Evolutionary conservation across 768 basidiomycete genomes (phyloP), one percentile per base, ranked within the genome.

Genomic region (Termitomyces sp.): DNA sequence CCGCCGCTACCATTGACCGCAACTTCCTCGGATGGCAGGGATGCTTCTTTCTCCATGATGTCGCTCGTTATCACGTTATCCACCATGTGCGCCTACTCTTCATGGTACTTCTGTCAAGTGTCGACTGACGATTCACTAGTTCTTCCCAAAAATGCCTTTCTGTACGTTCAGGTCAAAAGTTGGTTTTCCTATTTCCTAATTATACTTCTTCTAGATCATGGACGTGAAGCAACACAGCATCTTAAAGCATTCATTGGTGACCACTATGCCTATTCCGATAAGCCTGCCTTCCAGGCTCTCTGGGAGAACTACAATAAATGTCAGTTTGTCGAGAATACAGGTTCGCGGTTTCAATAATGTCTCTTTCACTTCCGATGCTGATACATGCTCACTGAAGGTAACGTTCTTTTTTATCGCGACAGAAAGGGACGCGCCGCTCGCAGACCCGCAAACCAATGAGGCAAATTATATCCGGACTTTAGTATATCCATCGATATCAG

Each of bases 11-110:
- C 4, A 76, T 85, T 26, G 84, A 87, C 67, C 71, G 83, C 30
- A 62, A 75, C 57, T 81, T 87, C 68, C 73, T 87, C 13, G 84
- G 84, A 18, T 84, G 82, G 82, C 80, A 82, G 67, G 85, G 85
- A 2, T 77, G 81, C 26, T 86, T 85, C 73, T 87, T 86, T 75
- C 74, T 87, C 16, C 84, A 85, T 65, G 82, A 83, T 60, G 82
- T 86, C 13, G 82, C 83, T 3, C 84, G 85, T 65, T 84, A 72
- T 65, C 85, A 87, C 67, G 84, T 85, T 58, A 72, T 85, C 47
- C 85, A 86, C 64, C 85, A 86, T 65, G 81, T 79, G 67, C 46
- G 77, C 36, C 41, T 9, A 5, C 10, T 33, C 32, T 12, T 7
- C 51, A 43, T 35, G 8, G 28, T 23, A 30, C 10, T 3, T 6